phyloP scores from a whole-genome alignment of 1,284 basidiomycete genomes.

The Ganoderma lingzhi region DNA sequence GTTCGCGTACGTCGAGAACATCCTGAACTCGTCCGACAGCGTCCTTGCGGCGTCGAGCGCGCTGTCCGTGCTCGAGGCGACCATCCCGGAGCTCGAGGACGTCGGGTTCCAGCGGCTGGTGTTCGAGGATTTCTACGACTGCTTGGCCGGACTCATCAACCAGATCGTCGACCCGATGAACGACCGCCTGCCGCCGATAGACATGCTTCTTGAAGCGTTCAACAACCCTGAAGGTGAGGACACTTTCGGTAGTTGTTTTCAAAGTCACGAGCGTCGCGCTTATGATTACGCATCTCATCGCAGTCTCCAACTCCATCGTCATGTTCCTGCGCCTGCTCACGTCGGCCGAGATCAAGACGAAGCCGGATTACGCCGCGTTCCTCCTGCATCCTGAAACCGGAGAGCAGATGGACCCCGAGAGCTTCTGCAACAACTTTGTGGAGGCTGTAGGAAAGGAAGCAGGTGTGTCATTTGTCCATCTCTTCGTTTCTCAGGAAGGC shows the following conservation, averaged over 20 bases:
- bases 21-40: slow-evolving; percentile 53
- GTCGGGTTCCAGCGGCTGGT: slow-evolving; percentile 76
- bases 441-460: slow-evolving; percentile 87
- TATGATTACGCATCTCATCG: slow-evolving; percentile 1
- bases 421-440: slow-evolving; percentile 82
- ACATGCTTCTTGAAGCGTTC: slow-evolving; percentile 59
- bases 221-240: slow-evolving; percentile 60
- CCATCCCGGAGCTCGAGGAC: slow-evolving; percentile 59
- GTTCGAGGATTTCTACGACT: slow-evolving; percentile 66
- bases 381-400: slow-evolving; percentile 79
- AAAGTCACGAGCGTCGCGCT: not conserved
- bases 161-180: slow-evolving; percentile 50
- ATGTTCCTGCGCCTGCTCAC: slow-evolving; percentile 83
- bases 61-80: slow-evolving; percentile 60
- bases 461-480: slow-evolving; percentile 48
- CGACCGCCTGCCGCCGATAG: slow-evolving; percentile 47
- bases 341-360: slow-evolving; percentile 79
- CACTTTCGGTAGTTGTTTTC: not conserved
- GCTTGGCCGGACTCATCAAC: slow-evolving; percentile 52
- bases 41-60: slow-evolving; percentile 58
- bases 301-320: slow-evolving; percentile 77
- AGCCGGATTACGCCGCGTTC: slow-evolving; percentile 77
- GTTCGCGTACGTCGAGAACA: slow-evolving; percentile 61
- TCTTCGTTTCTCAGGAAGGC: not conserved
- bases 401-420: slow-evolving; percentile 61